Evolutionary conservation across 2,329 filamentous ascomycete species (phyloP).

Genomic region (Phyllachora maydis): DNA sequence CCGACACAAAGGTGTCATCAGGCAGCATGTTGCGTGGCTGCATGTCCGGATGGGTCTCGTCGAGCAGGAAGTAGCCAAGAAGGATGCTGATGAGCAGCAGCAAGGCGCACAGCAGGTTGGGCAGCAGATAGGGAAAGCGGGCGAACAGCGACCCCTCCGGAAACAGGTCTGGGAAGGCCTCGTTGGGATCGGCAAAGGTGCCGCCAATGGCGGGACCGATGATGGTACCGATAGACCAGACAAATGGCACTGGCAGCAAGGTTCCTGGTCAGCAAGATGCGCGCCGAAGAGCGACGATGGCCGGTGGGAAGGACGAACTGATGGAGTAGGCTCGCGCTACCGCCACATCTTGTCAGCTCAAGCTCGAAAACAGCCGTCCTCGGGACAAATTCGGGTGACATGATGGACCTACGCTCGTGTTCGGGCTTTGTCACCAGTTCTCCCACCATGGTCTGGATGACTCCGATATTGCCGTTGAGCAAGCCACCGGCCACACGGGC

Average conservation of each 20-base stretch:
- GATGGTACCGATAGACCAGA: conserved; percentile 82
- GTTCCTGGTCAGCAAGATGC: background rate
- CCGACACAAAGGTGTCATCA: conserved; percentile 29
- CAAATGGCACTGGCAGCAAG: conserved; percentile 47
- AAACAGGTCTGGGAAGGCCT: conserved; percentile 53
- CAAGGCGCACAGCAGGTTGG: conserved; percentile 65
- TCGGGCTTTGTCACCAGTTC: conserved; percentile 69
- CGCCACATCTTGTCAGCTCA: too few relatives aligned
- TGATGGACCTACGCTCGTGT: conserved; percentile 70
- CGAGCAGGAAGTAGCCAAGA: conserved; percentile 58
- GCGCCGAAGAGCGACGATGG: background rate
- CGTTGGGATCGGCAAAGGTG: conserved; percentile 59
- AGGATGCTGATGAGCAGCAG: conserved; percentile 63
- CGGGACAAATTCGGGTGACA: too few relatives aligned
- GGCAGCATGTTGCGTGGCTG: conserved; percentile 29
- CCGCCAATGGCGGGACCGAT: conserved; percentile 78
- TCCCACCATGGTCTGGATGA: conserved; percentile 83
- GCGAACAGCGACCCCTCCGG: conserved; percentile 49
- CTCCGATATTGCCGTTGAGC: conserved; percentile 79
- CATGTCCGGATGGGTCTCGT: conserved; percentile 80
- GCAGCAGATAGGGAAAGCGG: conserved; percentile 68
- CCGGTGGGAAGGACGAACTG: conserved; percentile 22
- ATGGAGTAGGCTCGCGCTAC: conserved; percentile 56
- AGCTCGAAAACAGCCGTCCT: too few relatives aligned
- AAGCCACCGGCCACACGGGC: conserved; percentile 63